Evolutionary conservation across 2,329 filamentous ascomycete species (phyloP).

Genomic region (Hypoxylon sp.): DNA sequence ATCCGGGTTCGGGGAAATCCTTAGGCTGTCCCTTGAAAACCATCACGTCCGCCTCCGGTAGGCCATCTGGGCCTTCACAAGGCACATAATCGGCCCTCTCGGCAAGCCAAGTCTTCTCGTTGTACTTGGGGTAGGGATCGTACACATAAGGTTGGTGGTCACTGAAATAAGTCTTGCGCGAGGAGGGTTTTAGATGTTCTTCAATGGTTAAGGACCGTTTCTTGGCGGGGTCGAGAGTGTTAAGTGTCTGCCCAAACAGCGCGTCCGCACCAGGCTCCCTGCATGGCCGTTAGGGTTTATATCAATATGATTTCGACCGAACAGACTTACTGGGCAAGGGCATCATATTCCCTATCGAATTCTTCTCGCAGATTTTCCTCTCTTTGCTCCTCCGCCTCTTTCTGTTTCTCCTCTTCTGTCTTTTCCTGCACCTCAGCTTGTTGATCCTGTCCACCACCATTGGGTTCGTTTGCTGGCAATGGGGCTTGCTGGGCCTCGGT

Average conservation of each 20-base stretch:
- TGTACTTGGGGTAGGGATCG: slow-evolving; percentile 79
- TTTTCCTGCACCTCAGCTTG: slow-evolving; percentile 23
- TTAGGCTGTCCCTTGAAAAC: slow-evolving; percentile 72
- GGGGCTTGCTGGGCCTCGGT: slow-evolving; percentile 10
- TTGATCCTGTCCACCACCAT: slow-evolving; percentile 16
- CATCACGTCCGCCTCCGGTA: slow-evolving; percentile 70
- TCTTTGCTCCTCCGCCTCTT: slow-evolving; percentile 51
- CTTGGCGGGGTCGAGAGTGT: slow-evolving; percentile 59
- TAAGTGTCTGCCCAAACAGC: slow-evolving; percentile 69
- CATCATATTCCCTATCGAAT: slow-evolving; percentile 58
- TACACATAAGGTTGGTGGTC: slow-evolving; percentile 68
- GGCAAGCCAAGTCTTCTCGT: slow-evolving; percentile 68
- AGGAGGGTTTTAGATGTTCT: slow-evolving; percentile 50
- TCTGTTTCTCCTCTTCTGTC: slow-evolving; percentile 49
- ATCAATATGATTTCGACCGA: not conserved
- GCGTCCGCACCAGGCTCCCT: slow-evolving; percentile 62
- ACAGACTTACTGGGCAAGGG: slow-evolving; percentile 53
- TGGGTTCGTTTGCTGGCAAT: slow-evolving; percentile 21
- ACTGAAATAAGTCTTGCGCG: slow-evolving; percentile 56
- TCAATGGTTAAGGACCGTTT: slow-evolving; percentile 47
- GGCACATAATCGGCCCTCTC: slow-evolving; percentile 69
- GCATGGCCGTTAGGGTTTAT: slow-evolving; percentile 44
- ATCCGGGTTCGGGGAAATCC: slow-evolving; percentile 69
- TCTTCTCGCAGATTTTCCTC: slow-evolving; percentile 50
- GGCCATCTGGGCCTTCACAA: slow-evolving; percentile 74